Evolutionary conservation across 805 yeast genomes (phyloP), one percentile per base, ranked within the genome.

Genomic region (Candida nanaspora): DNA sequence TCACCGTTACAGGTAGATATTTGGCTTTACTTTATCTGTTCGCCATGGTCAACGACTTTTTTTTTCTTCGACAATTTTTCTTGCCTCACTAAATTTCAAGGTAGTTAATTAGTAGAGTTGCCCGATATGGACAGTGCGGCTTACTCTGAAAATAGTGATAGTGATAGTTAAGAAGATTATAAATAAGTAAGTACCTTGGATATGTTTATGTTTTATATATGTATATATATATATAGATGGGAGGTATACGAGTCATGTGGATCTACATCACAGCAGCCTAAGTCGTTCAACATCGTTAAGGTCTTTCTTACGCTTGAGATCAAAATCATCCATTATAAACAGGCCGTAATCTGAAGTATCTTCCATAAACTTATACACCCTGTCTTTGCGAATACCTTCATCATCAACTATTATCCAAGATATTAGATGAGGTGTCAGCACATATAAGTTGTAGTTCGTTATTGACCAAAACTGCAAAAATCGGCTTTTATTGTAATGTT

Each of bases 381-480:
- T 69, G 14, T 69, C 47, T n/a, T 57, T 50, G 3, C 55, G 37
- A 29, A 65, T 42, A 2, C 49, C 41, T 56, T 66, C 48, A 45
- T 79, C 82, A 3, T 70, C 68, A 53, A 68, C 65, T 7, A 75
- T 70, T 18, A 80, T 49, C 25, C 77, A 59, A 6, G 76, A 59
- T 4, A 79, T 66, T 6, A 82, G 55, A 48, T 82, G 89, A 22
- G 82, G 80, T 7, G 85, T 78, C 20, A 83, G 55, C 2, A 82
- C 79, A 49, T 75, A 78, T 15, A 73, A 66, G 3, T 72, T 59
- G 52, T 80, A 83, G 40, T 74, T 72, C 19, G 68, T 66, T 1
- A 65, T 49, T 2, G 83, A 75, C 86, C 87, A 82, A 63, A 78
- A 82, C 35, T 63, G 59, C 7, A 82, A 56, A 1, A 78, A 74